Evolutionary conservation across 2,329 filamentous ascomycete species (phyloP).

Genomic region (Lomentospora prolificans): DNA sequence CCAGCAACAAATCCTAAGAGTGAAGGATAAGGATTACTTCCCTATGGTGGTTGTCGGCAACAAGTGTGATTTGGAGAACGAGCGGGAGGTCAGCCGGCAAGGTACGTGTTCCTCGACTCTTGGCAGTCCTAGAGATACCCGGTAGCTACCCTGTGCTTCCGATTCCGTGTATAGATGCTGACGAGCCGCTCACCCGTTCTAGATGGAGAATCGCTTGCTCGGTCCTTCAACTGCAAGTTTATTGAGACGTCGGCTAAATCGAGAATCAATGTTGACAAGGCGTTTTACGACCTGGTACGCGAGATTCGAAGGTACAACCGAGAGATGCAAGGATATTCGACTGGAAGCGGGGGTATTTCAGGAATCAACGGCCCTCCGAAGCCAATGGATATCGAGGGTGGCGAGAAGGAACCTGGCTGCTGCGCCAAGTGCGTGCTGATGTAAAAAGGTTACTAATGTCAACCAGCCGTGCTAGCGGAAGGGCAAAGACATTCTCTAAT

Average conservation of each 20-base stretch:
- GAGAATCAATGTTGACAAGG: slow-evolving; percentile 94
- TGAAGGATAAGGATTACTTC: slow-evolving; percentile 99
- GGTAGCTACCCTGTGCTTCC: no score
- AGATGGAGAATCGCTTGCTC: slow-evolving; percentile 86
- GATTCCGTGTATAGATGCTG: no score
- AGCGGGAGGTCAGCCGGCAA: slow-evolving; percentile 85
- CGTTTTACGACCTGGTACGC: slow-evolving; percentile 96
- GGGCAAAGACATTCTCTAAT: not conserved
- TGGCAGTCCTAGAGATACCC: no score
- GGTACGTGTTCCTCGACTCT: slow-evolving; percentile 52
- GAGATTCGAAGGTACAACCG: slow-evolving; percentile 98
- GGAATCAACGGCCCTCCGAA: slow-evolving; percentile 51
- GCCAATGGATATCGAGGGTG: slow-evolving; percentile 73
- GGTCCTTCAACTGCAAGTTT: slow-evolving; percentile 90
- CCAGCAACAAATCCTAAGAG: slow-evolving; percentile 94
- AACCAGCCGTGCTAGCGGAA: not conserved
- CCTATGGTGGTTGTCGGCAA: slow-evolving; percentile 98
- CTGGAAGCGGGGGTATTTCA: slow-evolving; percentile 55
- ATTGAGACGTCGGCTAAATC: slow-evolving; percentile 99
- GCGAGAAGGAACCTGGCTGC: slow-evolving; percentile 62
- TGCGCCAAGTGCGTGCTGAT: slow-evolving; percentile 82
- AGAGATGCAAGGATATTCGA: slow-evolving; percentile 84
- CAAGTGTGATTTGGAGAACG: slow-evolving; percentile 95
- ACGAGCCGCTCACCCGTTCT: no score
- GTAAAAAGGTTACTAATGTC: slow-evolving; percentile 41